Evolutionary conservation across 352 stramenopile species (phyloP).

Genomic region (Peronospora belbahrii): DNA sequence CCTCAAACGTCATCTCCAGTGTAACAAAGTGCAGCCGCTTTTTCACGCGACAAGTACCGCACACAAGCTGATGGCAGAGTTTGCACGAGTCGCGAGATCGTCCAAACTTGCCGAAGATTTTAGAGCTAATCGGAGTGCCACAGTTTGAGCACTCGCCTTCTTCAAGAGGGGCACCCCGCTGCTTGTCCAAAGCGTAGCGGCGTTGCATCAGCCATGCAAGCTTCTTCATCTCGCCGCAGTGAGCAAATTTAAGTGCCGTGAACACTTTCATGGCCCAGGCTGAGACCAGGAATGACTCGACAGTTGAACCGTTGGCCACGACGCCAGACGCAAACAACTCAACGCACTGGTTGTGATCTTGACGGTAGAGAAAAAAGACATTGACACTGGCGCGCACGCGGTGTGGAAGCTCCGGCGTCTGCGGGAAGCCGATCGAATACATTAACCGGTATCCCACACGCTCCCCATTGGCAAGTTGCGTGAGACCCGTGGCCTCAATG

Average conservation of each 20-base stretch:
- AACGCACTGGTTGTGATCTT: slow-evolving; percentile 22
- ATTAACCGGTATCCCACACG: slow-evolving; percentile 32
- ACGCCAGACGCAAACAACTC: slow-evolving; percentile 25
- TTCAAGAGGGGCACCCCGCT: slow-evolving; percentile 12
- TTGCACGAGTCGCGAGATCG: slow-evolving; percentile 30
- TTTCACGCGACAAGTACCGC: slow-evolving; percentile 28
- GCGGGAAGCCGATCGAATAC: slow-evolving; percentile 34
- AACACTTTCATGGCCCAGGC: slow-evolving; percentile 29
- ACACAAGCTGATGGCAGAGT: slow-evolving; percentile 28
- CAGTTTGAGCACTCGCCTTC: slow-evolving; percentile 30
- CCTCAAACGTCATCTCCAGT: slow-evolving; percentile 30
- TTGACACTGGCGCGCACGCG: slow-evolving; percentile 22
- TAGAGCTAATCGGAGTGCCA: slow-evolving; percentile 23
- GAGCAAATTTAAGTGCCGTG: slow-evolving; percentile 21
- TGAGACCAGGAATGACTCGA: slow-evolving; percentile 24
- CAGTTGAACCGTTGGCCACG: slow-evolving; percentile 18
- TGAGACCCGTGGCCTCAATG: slow-evolving; percentile 32
- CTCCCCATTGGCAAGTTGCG: slow-evolving; percentile 22
- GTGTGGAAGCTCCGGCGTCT: slow-evolving; percentile 24
- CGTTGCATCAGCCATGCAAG: slow-evolving; percentile 35
- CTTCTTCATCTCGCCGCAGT: slow-evolving; percentile 38
- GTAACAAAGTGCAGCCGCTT: slow-evolving; percentile 32
- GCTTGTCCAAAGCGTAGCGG: slow-evolving; percentile 19
- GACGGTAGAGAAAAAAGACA: slow-evolving; percentile 31
- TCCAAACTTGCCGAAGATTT: slow-evolving; percentile 27